Evolutionary conservation across 805 yeast species (phyloP).

Genomic region (Lipomyces lipofer): DNA sequence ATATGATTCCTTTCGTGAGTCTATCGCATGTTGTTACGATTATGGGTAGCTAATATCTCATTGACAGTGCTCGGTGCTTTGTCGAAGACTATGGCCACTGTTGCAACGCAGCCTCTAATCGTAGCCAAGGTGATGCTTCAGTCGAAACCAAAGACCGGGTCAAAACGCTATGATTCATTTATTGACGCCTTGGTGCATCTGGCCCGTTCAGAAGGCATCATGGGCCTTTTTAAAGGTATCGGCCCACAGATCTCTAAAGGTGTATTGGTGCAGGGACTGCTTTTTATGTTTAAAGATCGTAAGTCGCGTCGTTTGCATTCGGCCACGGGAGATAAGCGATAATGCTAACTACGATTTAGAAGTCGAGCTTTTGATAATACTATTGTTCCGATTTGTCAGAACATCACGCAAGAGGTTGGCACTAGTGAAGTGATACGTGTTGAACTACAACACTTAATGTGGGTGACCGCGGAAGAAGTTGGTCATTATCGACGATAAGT

Average conservation of each 20-base stretch:
- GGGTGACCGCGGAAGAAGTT: too few species aligned
- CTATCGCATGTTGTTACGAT: not conserved
- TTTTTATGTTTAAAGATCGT: conserved; percentile 77
- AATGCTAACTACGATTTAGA: conserved; percentile 35
- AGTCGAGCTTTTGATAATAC: conserved; percentile 32
- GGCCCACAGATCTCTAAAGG: conserved; percentile 81
- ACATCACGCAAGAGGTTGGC: conserved; percentile 6
- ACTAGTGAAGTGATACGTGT: conserved; percentile 9
- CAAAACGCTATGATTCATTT: conserved; percentile 48
- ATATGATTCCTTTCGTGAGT: conserved; percentile 26
- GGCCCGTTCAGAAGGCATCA: conserved; percentile 61
- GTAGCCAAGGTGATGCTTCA: conserved; percentile 83
- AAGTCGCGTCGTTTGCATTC: conserved; percentile 11
- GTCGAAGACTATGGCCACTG: conserved; percentile 76
- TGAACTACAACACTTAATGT: too few species aligned
- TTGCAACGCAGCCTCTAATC: conserved; percentile 80
- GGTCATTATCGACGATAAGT: too few species aligned
- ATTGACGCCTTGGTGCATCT: conserved; percentile 64
- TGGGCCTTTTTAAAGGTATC: conserved; percentile 75
- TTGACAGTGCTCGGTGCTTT: conserved; percentile 77
- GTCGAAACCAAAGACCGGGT: conserved; percentile 44
- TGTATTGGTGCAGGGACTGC: conserved; percentile 77
- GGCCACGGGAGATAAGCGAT: too few species aligned
- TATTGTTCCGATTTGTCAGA: conserved; percentile 30
- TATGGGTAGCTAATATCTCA: conserved; percentile 40